Percentiles rank a stretch among this genome's conserved stretches.
These are phyloP conservation scores for Breynia disticha DNA, from an alignment of 441 rosid species.

Conservation along the genomic window DNA sequence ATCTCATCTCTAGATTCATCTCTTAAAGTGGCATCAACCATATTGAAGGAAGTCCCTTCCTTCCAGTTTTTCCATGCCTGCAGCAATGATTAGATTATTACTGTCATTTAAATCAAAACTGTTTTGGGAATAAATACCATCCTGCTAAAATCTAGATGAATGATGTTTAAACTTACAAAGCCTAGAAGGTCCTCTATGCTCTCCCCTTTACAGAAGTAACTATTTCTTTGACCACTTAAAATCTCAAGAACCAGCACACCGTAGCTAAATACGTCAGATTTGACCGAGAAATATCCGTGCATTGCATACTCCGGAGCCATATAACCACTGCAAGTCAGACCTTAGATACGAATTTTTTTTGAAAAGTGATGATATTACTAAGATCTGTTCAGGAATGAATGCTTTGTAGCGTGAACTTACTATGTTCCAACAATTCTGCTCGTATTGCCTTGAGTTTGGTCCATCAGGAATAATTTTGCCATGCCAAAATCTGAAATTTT, in stretches of 20 bases:
- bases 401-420: constrained; percentile 7
- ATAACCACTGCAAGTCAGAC: constrained; percentile 14
- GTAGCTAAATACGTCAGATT: constrained; percentile 28
- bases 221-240: constrained; percentile 13
- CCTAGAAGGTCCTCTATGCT: constrained; percentile 12
- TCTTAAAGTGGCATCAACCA: constrained; percentile 17
- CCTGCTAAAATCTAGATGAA: too few relatives aligned
- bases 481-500: constrained; percentile 19
- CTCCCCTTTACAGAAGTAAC: background rate
- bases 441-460: constrained; percentile 15
- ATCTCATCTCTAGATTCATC: constrained; percentile 14
- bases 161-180: constrained; percentile 12
- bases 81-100: too few relatives aligned
- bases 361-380: too few relatives aligned
- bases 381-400: too few relatives aligned
- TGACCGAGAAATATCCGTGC: constrained; percentile 32
- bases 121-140: too few relatives aligned
- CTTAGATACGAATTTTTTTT: too few relatives aligned
- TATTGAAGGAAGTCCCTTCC: constrained; percentile 12
- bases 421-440: constrained; percentile 16
- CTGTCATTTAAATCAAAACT: too few relatives aligned
- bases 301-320: constrained; percentile 22
- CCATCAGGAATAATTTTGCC: constrained; percentile 16
- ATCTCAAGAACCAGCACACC: constrained; percentile 28
- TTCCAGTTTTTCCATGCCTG: constrained; percentile 30